These are phyloP conservation scores for Streptanthus diversifolius DNA, from an alignment of 345 rosid genomes.

Conservation along the genomic window DNA sequence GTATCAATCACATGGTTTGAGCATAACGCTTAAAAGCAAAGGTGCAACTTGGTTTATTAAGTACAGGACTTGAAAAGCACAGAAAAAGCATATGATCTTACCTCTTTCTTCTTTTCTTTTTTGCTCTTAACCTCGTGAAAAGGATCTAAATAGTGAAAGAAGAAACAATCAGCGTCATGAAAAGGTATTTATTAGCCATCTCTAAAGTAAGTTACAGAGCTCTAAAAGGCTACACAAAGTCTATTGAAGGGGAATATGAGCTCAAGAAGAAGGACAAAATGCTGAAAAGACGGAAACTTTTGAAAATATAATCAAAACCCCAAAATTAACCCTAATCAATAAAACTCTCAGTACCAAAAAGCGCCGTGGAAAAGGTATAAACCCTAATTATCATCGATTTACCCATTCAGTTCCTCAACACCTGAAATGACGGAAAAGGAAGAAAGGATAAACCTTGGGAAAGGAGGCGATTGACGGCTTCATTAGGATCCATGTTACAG, in stretches of 20 bases:
- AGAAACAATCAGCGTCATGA: neutral
- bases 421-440: neutral
- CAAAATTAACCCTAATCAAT: neutral
- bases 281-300: neutral
- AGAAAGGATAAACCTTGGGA: constrained; percentile 52
- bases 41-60: neutral
- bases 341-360: neutral
- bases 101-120: constrained; percentile 89
- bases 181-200: neutral
- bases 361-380: neutral
- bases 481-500: constrained; percentile 97
- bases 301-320: neutral
- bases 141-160: constrained; percentile 54
- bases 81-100: constrained; percentile 17
- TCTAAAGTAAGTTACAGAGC: neutral
- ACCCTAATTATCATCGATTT: neutral
- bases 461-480: constrained; percentile 88
- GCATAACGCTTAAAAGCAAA: neutral
- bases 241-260: neutral
- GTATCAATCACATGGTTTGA: neutral
- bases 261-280: neutral
- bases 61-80: neutral
- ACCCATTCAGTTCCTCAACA: neutral
- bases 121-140: constrained; percentile 96
- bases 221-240: neutral